phyloP scores from a whole-genome alignment of 1,284 basidiomycete species.

The Xerocomus minutiporus region DNA sequence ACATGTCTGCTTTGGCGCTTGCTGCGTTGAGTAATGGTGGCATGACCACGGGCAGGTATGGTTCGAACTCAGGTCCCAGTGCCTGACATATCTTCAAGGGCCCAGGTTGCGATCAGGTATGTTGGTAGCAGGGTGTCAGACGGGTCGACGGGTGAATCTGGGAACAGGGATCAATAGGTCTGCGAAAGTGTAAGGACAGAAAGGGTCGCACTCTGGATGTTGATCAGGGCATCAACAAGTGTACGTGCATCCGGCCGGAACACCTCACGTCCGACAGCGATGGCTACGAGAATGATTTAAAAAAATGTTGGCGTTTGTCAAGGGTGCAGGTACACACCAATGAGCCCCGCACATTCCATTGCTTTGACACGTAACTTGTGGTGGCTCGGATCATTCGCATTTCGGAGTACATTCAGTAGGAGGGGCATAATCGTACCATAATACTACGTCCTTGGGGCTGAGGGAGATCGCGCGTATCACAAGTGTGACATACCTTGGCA shows the following conservation, averaged over 20 bases:
- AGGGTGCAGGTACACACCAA: constrained; percentile 45
- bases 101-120: constrained; percentile 77
- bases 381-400: constrained; percentile 63
- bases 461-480: too few species aligned
- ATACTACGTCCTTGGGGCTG: constrained; percentile 42
- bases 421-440: constrained; percentile 75
- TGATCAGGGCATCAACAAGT: constrained; percentile 67
- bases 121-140: constrained; percentile 62
- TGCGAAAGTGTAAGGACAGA: neutral
- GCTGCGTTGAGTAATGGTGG: constrained; percentile 72
- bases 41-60: constrained; percentile 79
- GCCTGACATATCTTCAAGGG: constrained; percentile 71
- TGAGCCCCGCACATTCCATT: constrained; percentile 82
- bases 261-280: constrained; percentile 73
- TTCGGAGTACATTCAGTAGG: constrained; percentile 63
- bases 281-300: constrained; percentile 43
- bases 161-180: neutral
- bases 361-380: constrained; percentile 69
- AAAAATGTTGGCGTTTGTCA: neutral
- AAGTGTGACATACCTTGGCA: constrained; percentile 44
- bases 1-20: constrained; percentile 73
- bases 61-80: constrained; percentile 76
- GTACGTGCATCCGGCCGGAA: constrained; percentile 73
- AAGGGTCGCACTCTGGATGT: constrained; percentile 64
- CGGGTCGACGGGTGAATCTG: constrained; percentile 62